Base-by-base conservation (phyloP, 495 filamentous ascomycete species). In the Talaromyces borbonicus region DNA sequence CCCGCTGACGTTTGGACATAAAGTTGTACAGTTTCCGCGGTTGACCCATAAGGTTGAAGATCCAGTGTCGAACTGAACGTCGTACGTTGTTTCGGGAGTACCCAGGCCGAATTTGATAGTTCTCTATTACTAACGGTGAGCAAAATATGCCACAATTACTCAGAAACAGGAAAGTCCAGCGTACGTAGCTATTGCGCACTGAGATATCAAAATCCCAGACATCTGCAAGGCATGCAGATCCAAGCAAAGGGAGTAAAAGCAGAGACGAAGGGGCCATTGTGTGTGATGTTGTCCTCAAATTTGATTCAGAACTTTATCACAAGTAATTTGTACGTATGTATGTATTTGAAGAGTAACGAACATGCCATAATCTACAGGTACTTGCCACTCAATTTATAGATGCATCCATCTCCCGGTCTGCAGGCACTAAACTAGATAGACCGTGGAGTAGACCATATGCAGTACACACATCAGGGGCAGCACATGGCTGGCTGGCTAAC, bases 171-270 rank as follows among this genome's bases (percentile, higher is more conserved):
- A 18, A 36, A 18, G 16, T 20, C 15, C 33, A 36, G 33, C 33
- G 12, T 36, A 36, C 33, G 16, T 36, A 36, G 33, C 1, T 20
- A 36, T 36, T 19, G 11, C 26, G 26, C 5, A 36, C 7, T 18
- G 15, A 18, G 33, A 36, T 36, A 36, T 36, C 33, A 36, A 36
- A 14, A 36, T 36, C 33, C 33, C 33, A 36, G 14, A 36, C 33
- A 14, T 18, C 20, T 18, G 33, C 33, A 36, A 36, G 33, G 33
- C 33, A 36, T 36, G 33, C 33, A 9, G 33, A 36, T 7, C 33
- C 15, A 18, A 36, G 20, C 15, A 36, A 7, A 36, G 33, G 15
- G n/a, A 18, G 15, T 36, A 36, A 18, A 15, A 36, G 33, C 33
- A 36, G 15, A 36, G 33, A 36, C 33, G 14, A 36, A 36, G 15